Evolutionary conservation across 352 stramenopile genomes (phyloP).

Genomic region (Elongisporangium undulatum): DNA sequence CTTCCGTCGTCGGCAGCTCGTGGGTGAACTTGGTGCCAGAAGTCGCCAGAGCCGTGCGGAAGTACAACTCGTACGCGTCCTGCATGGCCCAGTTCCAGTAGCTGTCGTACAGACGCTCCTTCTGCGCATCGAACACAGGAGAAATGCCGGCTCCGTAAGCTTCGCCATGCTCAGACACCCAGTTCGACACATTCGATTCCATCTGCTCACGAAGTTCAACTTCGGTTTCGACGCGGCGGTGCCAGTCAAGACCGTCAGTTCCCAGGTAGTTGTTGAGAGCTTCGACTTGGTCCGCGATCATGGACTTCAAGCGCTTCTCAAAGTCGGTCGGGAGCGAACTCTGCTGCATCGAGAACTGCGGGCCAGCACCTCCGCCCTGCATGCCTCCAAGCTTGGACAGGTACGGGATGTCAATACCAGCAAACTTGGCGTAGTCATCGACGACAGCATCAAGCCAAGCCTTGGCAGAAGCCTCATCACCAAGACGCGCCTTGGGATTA

Average conservation of each 20-base stretch:
- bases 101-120: constrained; percentile 73
- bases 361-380: constrained; percentile 26
- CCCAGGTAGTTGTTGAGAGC: constrained; percentile 44
- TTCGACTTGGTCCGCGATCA: constrained; percentile 53
- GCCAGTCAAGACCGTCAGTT: constrained; percentile 45
- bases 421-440: constrained; percentile 69
- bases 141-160: constrained; percentile 48
- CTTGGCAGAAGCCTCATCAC: constrained; percentile 59
- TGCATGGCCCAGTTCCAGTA: constrained; percentile 83
- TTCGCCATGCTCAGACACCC: constrained; percentile 55
- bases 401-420: constrained; percentile 57
- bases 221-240: constrained; percentile 47
- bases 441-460: constrained; percentile 74
- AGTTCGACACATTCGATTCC: constrained; percentile 45
- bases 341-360: constrained; percentile 5
- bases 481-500: constrained; percentile 66
- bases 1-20: constrained; percentile 22
- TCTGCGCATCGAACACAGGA: constrained; percentile 61
- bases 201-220: constrained; percentile 43
- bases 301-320: constrained; percentile 47
- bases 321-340: constrained; percentile 34
- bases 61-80: constrained; percentile 63
- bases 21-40: constrained; percentile 9
- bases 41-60: constrained; percentile 27
- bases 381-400: constrained; percentile 31